These are phyloP conservation scores for Wallacemonas sp. DNA, from an alignment of 208 protist species.

Conservation along the genomic window DNA sequence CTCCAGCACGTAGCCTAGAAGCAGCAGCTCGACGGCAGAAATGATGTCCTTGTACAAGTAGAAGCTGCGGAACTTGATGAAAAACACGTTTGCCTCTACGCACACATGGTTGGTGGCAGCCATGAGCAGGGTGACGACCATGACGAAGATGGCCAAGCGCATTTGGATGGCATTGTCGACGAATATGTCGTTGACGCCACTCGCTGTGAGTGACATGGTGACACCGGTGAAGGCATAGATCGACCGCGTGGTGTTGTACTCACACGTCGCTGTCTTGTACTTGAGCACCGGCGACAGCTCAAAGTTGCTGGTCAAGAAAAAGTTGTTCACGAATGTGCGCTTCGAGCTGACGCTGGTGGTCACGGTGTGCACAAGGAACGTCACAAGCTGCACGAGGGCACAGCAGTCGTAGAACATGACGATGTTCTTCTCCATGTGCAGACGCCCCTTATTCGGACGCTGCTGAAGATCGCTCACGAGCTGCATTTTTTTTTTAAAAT, in stretches of 20 bases:
- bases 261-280: constrained; percentile 53
- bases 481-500: constrained; percentile 52
- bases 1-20: constrained; percentile 55
- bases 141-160: constrained; percentile 63
- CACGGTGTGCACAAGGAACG: constrained; percentile 58
- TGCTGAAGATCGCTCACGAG: constrained; percentile 77
- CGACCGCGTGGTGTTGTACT: constrained; percentile 35
- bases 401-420: constrained; percentile 60
- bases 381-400: constrained; percentile 53
- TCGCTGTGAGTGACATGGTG: constrained; percentile 35
- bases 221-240: constrained; percentile 67
- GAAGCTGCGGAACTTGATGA: constrained; percentile 67
- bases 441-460: constrained; percentile 63
- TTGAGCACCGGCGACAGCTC: constrained; percentile 36
- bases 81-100: constrained; percentile 68
- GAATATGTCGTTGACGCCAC: constrained; percentile 64
- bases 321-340: constrained; percentile 52
- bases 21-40: constrained; percentile 62
- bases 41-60: constrained; percentile 74
- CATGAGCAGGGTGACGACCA: constrained; percentile 39
- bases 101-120: constrained; percentile 55
- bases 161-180: constrained; percentile 71
- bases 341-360: constrained; percentile 33
- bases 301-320: constrained; percentile 46
- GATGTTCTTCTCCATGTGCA: constrained; percentile 65